Evolutionary conservation across 305 asterid genomes (phyloP), one percentile per base, ranked within the genome.

Genomic region (Salvia sclarea): DNA sequence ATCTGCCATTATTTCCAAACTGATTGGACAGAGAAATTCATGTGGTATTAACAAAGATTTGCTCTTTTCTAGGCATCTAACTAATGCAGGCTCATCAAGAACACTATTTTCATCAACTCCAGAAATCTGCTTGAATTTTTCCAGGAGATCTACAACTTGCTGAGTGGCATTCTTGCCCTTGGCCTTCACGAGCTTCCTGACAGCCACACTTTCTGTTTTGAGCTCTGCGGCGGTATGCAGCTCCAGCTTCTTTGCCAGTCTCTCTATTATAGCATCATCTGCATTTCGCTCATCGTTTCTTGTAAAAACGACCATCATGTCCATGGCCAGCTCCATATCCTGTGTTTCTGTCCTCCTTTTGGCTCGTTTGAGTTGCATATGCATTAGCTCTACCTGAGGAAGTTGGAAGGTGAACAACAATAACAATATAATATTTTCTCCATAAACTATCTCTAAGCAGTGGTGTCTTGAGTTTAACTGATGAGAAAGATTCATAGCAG

Each of bases 241-340:
- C 40, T 83, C 88, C 69, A 85, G 50, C 66, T 85, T 85, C 78
- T 83, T 85, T 6, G 88, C 88, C 18, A 85, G 72, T 53, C 88
- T 70, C 68, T 81, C 88, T 13, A 78, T 71, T 22, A 85, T 78
- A 8, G 86, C 88, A 3, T 70, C 82, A 52, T 85, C 88, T 13
- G 82, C 91, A 59, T 72, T 79, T 13, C 80, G 79, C 31, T 79
- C 82, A 9, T 73, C 82, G 7, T 63, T 77, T 38, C 68, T 60
- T 0, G 85, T 81, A 61, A 81, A 83, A 0, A 79, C 88, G 44
- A 83, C 77, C 91, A 85, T 85, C 82, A 83, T 79, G 62, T 85
- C 91, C 91, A 85, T 83, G 4, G 91, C 91, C 12, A 85, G 88
- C 58, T 85, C 91, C 78, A 85, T 85, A 9, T 85, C 91, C 75